Evolutionary conservation across 768 basidiomycete species (phyloP).

Genomic region (Butyriboletus loyo): DNA sequence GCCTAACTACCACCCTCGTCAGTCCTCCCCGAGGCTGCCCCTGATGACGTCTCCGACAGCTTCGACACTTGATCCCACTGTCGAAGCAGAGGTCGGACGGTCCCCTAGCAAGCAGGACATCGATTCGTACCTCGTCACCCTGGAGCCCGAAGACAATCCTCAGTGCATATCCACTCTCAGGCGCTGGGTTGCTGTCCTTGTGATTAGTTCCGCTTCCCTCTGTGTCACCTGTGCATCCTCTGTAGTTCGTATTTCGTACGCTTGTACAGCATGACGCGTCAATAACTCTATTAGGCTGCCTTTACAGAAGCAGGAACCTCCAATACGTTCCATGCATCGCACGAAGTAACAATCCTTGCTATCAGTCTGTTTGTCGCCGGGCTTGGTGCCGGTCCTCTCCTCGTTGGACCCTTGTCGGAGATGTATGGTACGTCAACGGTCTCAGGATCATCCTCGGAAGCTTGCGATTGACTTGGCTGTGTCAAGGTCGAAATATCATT

Average conservation of each 20-base stretch:
- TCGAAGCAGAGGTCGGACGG: conserved; percentile 7
- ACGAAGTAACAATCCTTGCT: conserved; percentile 48
- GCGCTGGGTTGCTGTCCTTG: conserved; percentile 49
- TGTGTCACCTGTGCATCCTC: conserved; percentile 58
- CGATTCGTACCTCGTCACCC: conserved; percentile 29
- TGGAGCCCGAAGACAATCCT: conserved; percentile 43
- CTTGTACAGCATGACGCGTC: not conserved
- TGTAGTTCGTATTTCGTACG: conserved; percentile 38
- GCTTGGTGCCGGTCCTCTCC: conserved; percentile 32
- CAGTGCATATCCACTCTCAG: conserved; percentile 37
- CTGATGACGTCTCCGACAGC: conserved; percentile 5
- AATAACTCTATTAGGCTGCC: conserved; percentile 40
- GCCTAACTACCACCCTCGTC: not conserved
- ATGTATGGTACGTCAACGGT: conserved; percentile 23
- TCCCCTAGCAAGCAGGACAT: not conserved
- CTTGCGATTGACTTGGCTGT: not conserved
- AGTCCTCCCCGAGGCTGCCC: not conserved
- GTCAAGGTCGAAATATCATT: conserved; percentile 56
- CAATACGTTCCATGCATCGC: conserved; percentile 48
- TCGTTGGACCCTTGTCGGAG: conserved; percentile 45
- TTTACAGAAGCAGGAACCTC: conserved; percentile 63
- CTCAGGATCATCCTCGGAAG: not conserved
- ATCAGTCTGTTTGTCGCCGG: conserved; percentile 45
- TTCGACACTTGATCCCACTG: conserved; percentile 3
- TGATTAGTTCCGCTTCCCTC: conserved; percentile 46